Evolutionary conservation across 1,139 yeast genomes (phyloP).

Genomic region (Pichia sp.): DNA sequence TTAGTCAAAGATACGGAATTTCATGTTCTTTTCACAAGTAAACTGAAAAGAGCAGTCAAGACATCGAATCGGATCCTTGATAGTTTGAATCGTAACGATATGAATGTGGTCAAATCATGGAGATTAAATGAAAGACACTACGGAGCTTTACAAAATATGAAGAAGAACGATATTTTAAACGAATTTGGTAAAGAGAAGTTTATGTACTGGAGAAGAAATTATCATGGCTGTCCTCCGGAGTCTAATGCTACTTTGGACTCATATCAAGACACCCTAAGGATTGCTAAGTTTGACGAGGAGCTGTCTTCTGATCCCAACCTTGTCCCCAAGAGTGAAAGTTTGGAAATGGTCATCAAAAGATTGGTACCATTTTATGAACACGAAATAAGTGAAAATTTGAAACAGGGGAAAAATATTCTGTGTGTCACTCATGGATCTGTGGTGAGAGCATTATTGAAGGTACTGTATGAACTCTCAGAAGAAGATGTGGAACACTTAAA

Average conservation of each 20-base stretch:
- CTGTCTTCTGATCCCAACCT: slow-evolving; percentile 18
- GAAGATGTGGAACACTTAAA: slow-evolving; percentile 58
- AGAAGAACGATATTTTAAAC: slow-evolving; percentile 43
- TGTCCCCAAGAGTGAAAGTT: slow-evolving; percentile 63
- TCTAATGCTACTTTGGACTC: slow-evolving; percentile 32
- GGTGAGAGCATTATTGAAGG: slow-evolving; percentile 58
- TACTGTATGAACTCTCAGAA: slow-evolving; percentile 48
- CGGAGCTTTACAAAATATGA: slow-evolving; percentile 67
- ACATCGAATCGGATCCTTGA: slow-evolving; percentile 56
- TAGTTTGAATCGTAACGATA: slow-evolving; percentile 35
- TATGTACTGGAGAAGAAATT: slow-evolving; percentile 61
- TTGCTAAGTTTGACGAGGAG: slow-evolving; percentile 14
- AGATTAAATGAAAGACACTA: slow-evolving; percentile 73
- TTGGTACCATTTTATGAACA: slow-evolving; percentile 45
- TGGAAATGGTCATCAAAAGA: slow-evolving; percentile 56
- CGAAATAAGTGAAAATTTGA: slow-evolving; percentile 33
- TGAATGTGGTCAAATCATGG: slow-evolving; percentile 53
- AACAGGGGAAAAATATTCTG: slow-evolving; percentile 34
- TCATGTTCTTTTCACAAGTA: slow-evolving; percentile 51
- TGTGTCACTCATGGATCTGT: slow-evolving; percentile 74
- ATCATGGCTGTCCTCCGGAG: slow-evolving; percentile 58
- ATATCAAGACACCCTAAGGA: slow-evolving; percentile 15
- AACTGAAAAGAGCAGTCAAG: slow-evolving; percentile 55
- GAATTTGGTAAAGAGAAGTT: slow-evolving; percentile 52
- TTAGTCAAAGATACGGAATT: slow-evolving; percentile 31